Evolutionary conservation across 176 grass and related monocot genomes (phyloP).

Genomic region (Cenchrus fungigraminus): DNA sequence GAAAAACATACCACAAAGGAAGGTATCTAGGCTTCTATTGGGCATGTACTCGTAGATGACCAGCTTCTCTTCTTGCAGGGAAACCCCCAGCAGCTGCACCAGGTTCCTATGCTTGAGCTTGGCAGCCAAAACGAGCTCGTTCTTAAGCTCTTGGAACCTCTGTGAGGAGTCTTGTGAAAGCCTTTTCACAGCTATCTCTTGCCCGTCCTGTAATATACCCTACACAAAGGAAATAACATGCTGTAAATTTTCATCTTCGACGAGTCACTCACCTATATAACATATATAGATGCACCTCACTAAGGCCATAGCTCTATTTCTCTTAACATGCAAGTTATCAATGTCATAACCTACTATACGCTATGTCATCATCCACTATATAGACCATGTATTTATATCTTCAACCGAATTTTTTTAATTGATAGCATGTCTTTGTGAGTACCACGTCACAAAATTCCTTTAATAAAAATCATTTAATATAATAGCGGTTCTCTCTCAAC

Average conservation of each 20-base stretch:
- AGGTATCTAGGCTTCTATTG: constrained; percentile 31
- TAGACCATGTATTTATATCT: too few species aligned
- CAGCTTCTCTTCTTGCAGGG: constrained; percentile 35
- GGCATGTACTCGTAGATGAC: constrained; percentile 43
- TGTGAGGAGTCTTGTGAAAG: constrained; percentile 32
- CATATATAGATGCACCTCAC: too few species aligned
- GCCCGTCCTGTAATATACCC: constrained; percentile 24
- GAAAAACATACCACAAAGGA: too few species aligned
- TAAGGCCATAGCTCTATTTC: too few species aligned
- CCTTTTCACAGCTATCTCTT: constrained; percentile 46
- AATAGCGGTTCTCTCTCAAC: too few species aligned
- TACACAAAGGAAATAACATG: not conserved
- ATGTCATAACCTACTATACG: too few species aligned
- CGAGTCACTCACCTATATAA: not conserved
- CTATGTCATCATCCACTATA: too few species aligned
- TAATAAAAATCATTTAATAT: too few species aligned
- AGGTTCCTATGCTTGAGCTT: constrained; percentile 49
- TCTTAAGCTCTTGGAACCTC: constrained; percentile 41
- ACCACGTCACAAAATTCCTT: too few species aligned
- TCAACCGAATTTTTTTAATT: too few species aligned
- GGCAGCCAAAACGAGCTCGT: constrained; percentile 31
- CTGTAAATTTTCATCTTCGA: not conserved
- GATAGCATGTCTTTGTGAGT: too few species aligned
- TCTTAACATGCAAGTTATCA: too few species aligned
- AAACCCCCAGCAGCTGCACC: constrained; percentile 21